Evolutionary conservation across 2,329 filamentous ascomycete species (phyloP).

Genomic region (Botrytis fabae): DNA sequence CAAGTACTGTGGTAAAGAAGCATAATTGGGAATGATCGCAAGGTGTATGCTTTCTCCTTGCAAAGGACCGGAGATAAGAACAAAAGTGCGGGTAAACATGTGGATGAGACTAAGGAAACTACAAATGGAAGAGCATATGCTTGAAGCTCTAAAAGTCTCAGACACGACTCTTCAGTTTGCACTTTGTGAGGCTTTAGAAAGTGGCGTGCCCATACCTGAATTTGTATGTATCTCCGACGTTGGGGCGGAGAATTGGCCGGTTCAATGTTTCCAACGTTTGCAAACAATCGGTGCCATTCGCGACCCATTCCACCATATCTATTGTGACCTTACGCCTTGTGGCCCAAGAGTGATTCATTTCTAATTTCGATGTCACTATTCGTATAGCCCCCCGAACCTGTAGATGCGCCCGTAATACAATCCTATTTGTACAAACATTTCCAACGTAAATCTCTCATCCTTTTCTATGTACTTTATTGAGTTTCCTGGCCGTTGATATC

Average conservation of each 20-base stretch:
- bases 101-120: neutral
- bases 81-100: neutral
- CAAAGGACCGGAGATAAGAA: neutral
- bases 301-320: neutral
- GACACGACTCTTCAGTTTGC: neutral
- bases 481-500: slow-evolving; percentile 59
- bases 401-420: slow-evolving; percentile 15
- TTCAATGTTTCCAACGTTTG: neutral
- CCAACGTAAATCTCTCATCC: slow-evolving; percentile 39
- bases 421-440: slow-evolving; percentile 13
- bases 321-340: neutral
- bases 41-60: neutral
- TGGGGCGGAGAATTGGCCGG: neutral
- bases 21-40: neutral
- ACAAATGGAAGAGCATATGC: neutral
- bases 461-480: slow-evolving; percentile 58
- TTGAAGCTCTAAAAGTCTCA: neutral
- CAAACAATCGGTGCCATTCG: neutral
- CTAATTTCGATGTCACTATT: slow-evolving; percentile 1
- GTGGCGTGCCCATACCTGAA: neutral
- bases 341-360: neutral
- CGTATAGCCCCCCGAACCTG: slow-evolving; percentile 1
- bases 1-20: neutral
- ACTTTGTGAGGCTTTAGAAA: neutral
- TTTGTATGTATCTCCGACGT: neutral